Base-by-base conservation (phyloP, 257 asterid species). In the Solanum tarijense region DNA sequence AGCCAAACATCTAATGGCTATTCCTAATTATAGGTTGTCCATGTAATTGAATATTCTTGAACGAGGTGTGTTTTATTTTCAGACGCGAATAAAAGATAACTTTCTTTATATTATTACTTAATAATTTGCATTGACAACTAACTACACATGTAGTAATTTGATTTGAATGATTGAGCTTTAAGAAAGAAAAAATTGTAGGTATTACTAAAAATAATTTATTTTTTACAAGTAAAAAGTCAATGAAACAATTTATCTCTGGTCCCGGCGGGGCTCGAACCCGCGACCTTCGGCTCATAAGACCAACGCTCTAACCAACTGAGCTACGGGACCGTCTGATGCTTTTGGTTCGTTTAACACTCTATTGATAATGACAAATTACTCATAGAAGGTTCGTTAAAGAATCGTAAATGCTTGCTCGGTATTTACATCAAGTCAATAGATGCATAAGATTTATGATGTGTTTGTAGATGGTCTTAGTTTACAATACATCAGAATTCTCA, bases 231-330 rank as follows among this genome's bases (percentile, higher is more conserved):
- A 31, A 31, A 31, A 31, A 2, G 32, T 31, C 4, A 31, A 4
- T 7, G 3, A 9, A 9, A 36, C 10, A 0, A 3, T 1, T 41
- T 88, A 96, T 91, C 93, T 92, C 93, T 82, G 90, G 98, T 94
- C 98, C 98, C 98, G 94, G 99, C 98, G 98, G 99, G 98, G 99
- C 98, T 97, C 98, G 99, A 97, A 96, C 98, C 99, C 98, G 98
- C 98, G 98, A 97, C 99, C 99, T 97, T 97, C 98, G 99, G 98
- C 99, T 97, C 99, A 97, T 95, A 97, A 96, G 98, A 96, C 99
- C 98, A 97, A 96, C 98, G 99, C 99, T 96, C 99, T 95, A 95
- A 96, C 98, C 99, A 96, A 95, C 98, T 96, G 98, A 96, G 98
- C 98, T 95, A 96, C 98, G 96, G 98, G 98, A 96, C 98, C 94